These are phyloP conservation scores for Boletus vinaceobasis DNA, from an alignment of 768 basidiomycete species.

Conservation along the genomic window DNA sequence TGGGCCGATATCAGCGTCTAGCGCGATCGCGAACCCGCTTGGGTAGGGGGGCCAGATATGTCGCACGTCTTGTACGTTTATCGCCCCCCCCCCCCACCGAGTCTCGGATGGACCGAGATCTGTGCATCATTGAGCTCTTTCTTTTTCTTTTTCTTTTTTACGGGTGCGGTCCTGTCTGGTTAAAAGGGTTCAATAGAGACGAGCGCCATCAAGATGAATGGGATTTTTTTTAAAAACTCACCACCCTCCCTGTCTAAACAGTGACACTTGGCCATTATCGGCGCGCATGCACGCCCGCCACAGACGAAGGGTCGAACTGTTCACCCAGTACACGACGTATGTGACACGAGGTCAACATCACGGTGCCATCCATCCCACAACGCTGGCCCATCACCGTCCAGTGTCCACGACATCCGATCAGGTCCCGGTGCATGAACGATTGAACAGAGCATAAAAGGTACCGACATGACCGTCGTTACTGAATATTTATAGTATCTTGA, in stretches of 20 bases:
- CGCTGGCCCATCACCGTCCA: neutral
- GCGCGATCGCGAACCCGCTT: too few species aligned
- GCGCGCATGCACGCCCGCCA: neutral
- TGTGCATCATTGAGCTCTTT: neutral
- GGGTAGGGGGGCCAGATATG: neutral
- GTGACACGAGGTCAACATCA: neutral
- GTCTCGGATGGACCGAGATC: neutral
- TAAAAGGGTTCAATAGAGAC: neutral
- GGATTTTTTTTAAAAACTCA: neutral
- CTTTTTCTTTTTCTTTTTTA: neutral
- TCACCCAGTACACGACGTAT: neutral
- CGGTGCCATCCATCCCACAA: neutral
- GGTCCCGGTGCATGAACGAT: neutral
- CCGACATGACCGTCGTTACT: neutral
- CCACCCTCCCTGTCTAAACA: neutral
- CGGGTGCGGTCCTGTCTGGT: neutral
- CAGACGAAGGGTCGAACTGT: neutral
- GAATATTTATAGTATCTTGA: neutral
- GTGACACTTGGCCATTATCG: neutral
- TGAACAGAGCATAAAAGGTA: neutral
- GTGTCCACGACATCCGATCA: neutral
- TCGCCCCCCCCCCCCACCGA: neutral
- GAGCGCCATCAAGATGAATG: neutral
- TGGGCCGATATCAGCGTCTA: neutral
- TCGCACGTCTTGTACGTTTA: neutral